Base-by-base conservation (phyloP, 2,329 filamentous ascomycete genomes). In the Penicillium polonicum region DNA sequence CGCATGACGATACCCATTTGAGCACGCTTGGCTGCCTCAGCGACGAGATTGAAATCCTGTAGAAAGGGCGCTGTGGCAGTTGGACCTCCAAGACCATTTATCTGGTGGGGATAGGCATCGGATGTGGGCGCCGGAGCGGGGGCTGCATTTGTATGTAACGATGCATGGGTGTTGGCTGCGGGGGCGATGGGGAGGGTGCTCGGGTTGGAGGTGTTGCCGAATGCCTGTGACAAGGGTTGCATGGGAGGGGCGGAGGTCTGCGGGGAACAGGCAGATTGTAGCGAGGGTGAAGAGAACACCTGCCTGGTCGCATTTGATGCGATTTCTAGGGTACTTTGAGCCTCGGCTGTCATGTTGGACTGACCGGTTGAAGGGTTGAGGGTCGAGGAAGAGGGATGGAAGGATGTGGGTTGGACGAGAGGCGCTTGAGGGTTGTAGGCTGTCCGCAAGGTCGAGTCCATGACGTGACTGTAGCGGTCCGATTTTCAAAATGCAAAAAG, bases 1-100 rank as follows among this genome's bases (percentile, higher is more conserved):
- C 92, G 84, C 82, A 92, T 89, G 72, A 97, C 80, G 69, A 92
- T 87, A 42, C 91, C 91, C 82, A 97, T 90, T 76, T 97, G 91
- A 10, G 93, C 93, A 42, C 92, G 83, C 77, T 96, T 96, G 43
- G 92, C 93, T 2, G 93, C 93, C 79, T 97, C 93, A 36, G 92
- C 92, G 42, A 97, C 84, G 31, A 97, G 84, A 58, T 85, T 93
- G 70, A 93, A 90, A 74, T 96, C 88, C 68, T 88, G 86, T 59
- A 96, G 82, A 71, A 92, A 92, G 4, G 81, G 81, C 10, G 81
- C 79, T 1, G 83, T 85, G 13, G 75, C 75, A 12, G 72, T 70
- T 2, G 73, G 72, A 8, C 72, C 73, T 6, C 72, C 73, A 4
- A 66, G 52, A 2, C 63, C 64, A 33, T 61, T 53, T 41, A 70